Conservation (phyloP, 805 yeast genomes). For the Kuraishia cidri region DNA sequence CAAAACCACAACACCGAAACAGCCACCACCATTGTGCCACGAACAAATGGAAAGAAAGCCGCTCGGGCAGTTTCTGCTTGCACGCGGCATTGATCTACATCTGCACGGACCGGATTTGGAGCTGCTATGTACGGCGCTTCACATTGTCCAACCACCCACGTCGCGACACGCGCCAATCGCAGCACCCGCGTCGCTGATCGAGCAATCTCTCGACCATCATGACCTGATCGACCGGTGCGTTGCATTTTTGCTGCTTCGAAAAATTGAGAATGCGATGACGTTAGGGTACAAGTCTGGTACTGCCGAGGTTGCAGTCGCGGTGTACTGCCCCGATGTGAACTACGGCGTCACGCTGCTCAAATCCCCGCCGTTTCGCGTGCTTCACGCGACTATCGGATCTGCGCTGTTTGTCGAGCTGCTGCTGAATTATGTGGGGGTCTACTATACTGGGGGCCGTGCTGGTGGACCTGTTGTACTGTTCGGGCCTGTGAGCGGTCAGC, state of each 20-base stretch:
- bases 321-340: conserved; percentile 25
- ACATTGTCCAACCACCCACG: no score
- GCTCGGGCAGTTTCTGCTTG: no score
- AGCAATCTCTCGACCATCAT: conserved; percentile 7
- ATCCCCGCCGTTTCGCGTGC: conserved; percentile 29
- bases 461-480: no score
- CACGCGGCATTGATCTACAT: no score
- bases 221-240: conserved; percentile 34
- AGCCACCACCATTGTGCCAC: no score
- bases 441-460: no score
- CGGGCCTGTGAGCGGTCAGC: no score
- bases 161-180: no score
- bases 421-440: conserved; percentile 23
- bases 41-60: no score
- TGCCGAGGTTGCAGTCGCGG: conserved; percentile 13
- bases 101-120: no score
- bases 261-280: conserved; percentile 26
- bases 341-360: conserved; percentile 31
- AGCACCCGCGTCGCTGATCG: background rate
- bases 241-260: conserved; percentile 16
- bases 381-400: conserved; percentile 30
- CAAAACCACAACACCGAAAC: no score
- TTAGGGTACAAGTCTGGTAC: conserved; percentile 32
- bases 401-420: conserved; percentile 28
- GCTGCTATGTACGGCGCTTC: no score